Percentiles rank a stretch among this genome's conserved stretches.
Evolutionary conservation across 2,329 filamentous ascomycete genomes (phyloP).

Genomic region (Ophiostoma montium): DNA sequence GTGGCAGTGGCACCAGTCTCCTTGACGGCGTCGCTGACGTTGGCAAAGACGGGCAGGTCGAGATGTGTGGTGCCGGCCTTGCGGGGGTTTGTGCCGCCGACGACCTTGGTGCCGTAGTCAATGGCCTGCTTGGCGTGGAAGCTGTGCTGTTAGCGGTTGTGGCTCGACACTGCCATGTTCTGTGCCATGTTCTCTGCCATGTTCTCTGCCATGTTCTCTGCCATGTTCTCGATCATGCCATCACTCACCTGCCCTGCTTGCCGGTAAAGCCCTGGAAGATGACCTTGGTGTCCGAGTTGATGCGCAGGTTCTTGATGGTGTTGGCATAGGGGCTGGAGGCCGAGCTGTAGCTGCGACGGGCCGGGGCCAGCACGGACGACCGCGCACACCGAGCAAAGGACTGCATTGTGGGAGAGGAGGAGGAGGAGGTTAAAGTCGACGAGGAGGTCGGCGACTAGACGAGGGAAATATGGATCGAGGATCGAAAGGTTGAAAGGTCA

Average conservation of each 20-base stretch:
- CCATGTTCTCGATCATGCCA: neutral
- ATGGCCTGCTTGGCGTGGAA: conserved; percentile 98
- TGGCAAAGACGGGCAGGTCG: conserved; percentile 83
- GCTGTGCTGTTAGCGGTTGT: conserved; percentile 30
- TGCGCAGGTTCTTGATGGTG: conserved; percentile 76
- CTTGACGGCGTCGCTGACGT: conserved; percentile 76
- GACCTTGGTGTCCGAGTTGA: conserved; percentile 87
- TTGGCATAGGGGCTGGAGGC: conserved; percentile 53
- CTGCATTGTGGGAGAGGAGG: conserved; percentile 47
- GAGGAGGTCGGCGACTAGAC: neutral
- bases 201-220: no score
- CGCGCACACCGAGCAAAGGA: conserved; percentile 58
- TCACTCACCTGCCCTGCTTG: conserved; percentile 79
- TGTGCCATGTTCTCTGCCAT: no score
- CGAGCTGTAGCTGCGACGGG: conserved; percentile 62
- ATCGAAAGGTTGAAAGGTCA: neutral
- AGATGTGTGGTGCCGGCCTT: conserved; percentile 89
- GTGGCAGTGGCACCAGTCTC: conserved; percentile 82
- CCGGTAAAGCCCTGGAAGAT: conserved; percentile 96
- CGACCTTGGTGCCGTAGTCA: conserved; percentile 96
- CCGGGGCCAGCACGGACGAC: conserved; percentile 53
- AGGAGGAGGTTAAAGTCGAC: neutral
- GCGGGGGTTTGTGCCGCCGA: conserved; percentile 97
- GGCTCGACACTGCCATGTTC: no score
- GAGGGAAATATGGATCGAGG: neutral